Evolutionary conservation across 805 yeast genomes (phyloP), one percentile per base, ranked within the genome.

Genomic region (Lipomyces kockii): DNA sequence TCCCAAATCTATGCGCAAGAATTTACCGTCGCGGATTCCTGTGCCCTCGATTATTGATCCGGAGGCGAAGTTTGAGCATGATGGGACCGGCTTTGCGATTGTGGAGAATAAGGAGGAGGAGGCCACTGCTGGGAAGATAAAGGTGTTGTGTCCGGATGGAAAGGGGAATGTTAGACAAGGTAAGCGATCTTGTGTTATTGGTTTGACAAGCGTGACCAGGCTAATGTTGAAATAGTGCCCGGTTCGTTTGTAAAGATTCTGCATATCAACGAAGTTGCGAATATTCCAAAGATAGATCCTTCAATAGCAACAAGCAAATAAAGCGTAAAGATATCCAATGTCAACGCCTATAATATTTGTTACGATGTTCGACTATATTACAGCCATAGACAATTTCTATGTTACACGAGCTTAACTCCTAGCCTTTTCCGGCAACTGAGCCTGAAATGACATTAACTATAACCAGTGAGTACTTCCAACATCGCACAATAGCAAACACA

Each of bases 201-300:
- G 39, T 59, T 59, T 14, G 53, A 2, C 27, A 22, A 49, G 12
- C 34, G 32, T 29, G 29, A 52, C 9, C 11, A n/a, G 55, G 7
- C 55, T 52, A 52, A 29, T 52, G 55, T 2, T 22, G 34, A 12
- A 6, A 25, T 52, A 29, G 34, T 52, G 55, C 55, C 54, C 34
- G 46, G 17, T 2, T 55, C 64, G 27, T 35, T 71, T 17, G 55
- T 54, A 14, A 55, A 49, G 39, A 60, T 65, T 5, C 39, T 70
- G 20, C 66, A 66, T 35, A 60, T 71, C 54, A 65, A 56, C 51
- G 73, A 71, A n/a, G 49, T 54, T 34, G 73, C 65, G 6, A 27
- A 60, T 9, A 67, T 71, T 25, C 74, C 74, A 14, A n/a, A 51
- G 49, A 34, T 51, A 27, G 59, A 20, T 27, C 12, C 34, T 2